Base-by-base conservation (phyloP, 1,139 yeast genomes). In the Trichomonascaceae sp. region DNA sequence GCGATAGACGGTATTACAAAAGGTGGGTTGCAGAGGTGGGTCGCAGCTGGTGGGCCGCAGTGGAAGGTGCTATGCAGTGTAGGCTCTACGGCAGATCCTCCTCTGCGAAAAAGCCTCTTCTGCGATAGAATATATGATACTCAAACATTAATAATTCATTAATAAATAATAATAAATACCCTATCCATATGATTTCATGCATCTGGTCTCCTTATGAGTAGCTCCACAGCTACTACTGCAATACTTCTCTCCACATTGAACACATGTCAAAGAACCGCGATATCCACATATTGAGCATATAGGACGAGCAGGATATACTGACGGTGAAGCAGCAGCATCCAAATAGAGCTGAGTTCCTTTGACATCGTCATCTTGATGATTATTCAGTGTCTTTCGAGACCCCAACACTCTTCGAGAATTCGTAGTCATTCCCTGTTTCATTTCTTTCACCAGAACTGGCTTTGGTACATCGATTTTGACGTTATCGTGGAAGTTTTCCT, bases 271-370 rank as follows among this genome's bases (percentile, higher is more conserved):
- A 17, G 59, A 61, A 3, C 75, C 73, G 66, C 72, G 68, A 58
- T 70, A 73, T 3, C 79, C 78, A 55, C 79, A 74, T 0, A 75
- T 70, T n/a, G 67, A 61, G 58, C 79, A 74, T 43, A 73, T 56
- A 1, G 61, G 58, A 10, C 68, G 58, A 7, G 66, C 54, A 1
- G 78, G 77, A 55, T 73, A 73, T 17, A 50, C 52, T 7, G 76
- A 65, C 1, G 70, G 66, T 12, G 53, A 55, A 1, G 71, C 62
- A 0, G 70, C 68, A 17, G 70, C 68, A 4, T 64, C 61, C 43
- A 60, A 53, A 51, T 66, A 69, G 27, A 59, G 56, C 41, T 60
- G 63, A 2, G 71, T 66, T 8, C 70, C 66, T 9, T 58, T 55
- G 1, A 69, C 70, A 53, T 74, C 77, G 55, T 75, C 79, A 54